phyloP scores from a whole-genome alignment of 352 stramenopile genomes.

The Pythium periplocum region DNA sequence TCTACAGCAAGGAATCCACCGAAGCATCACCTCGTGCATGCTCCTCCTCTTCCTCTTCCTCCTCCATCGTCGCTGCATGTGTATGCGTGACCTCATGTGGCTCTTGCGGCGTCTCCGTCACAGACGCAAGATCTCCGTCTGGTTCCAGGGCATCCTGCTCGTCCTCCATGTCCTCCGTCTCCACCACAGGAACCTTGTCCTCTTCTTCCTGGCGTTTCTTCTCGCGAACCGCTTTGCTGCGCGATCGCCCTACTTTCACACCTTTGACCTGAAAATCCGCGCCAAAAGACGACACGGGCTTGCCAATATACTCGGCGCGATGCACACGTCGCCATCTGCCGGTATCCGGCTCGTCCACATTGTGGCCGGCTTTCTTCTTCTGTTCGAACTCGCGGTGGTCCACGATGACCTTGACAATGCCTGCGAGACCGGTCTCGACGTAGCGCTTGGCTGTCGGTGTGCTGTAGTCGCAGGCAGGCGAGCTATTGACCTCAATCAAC shows the following conservation, averaged over 20 bases:
- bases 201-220: background rate
- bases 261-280: conserved; percentile 69
- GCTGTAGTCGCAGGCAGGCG: conserved; percentile 91
- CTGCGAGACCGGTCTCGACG: conserved; percentile 75
- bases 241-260: conserved; percentile 24
- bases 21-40: background rate
- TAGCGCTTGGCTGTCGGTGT: conserved; percentile 87
- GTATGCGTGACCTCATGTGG: background rate
- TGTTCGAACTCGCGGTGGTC: conserved; percentile 72
- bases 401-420: conserved; percentile 88
- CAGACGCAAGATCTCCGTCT: background rate
- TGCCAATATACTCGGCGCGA: conserved; percentile 54
- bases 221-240: background rate
- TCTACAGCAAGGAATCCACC: background rate
- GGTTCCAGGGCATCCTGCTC: conserved; percentile 1
- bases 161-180: background rate
- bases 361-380: background rate
- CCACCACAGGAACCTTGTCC: background rate
- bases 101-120: background rate
- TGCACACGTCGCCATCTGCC: conserved; percentile 63
- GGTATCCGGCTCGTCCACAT: conserved; percentile 38
- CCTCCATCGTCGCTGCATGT: background rate
- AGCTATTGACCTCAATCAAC: conserved; percentile 93
- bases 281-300: conserved; percentile 56
- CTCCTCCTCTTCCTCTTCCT: background rate